Base-by-base conservation (phyloP, 1,284 basidiomycete genomes). In the Thecaphora frezii region DNA sequence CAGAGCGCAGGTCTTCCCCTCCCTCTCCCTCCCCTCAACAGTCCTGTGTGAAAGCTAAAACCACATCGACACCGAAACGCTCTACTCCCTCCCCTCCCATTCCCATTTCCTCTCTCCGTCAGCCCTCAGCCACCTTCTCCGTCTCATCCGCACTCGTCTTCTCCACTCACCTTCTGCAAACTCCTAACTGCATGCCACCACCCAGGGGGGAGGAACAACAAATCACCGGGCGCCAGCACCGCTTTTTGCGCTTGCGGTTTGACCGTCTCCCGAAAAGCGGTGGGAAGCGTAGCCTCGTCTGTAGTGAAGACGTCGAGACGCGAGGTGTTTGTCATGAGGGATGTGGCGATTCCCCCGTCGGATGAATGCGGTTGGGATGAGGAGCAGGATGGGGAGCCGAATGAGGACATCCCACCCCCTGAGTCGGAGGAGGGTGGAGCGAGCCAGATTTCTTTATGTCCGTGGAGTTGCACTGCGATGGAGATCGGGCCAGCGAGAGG, bases 371-470 rank as follows among this genome's bases (percentile, higher is more conserved):
- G 5, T 19, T 9, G 14, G 44, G 43, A 2, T 21, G 13, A 16
- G 28, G 41, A 18, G 30, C 18, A 21, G 41, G 19, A 4, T 21
- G 3, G 0, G 14, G 19, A 10, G 37, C 46, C 25, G 44, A 23
- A 7, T 48, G 60, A 19, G 50, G 38, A 42, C 60, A 65, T 42
- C 37, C 40, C 49, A 9, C 49, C 50, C 1, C 46, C 3, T 3
- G 12, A 19, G 26, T 48, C 26, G 33, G 37, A 19, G 16, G 13
- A 19, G 19, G 68, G 90, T 18, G 91, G 89, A 0, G 91, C 91
- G 30, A 97, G 81, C 92, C 93, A 97, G n/a, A 97, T 85, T 5
- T 88, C 89, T 80, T 97, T 97, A 16, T 82, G 80, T 12, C 93
- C 93, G 3, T 91, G 87, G 5, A 94, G 85, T 82, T 97, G 93